Conservation (phyloP, 345 rosid species). For the Viola odorata region DNA sequence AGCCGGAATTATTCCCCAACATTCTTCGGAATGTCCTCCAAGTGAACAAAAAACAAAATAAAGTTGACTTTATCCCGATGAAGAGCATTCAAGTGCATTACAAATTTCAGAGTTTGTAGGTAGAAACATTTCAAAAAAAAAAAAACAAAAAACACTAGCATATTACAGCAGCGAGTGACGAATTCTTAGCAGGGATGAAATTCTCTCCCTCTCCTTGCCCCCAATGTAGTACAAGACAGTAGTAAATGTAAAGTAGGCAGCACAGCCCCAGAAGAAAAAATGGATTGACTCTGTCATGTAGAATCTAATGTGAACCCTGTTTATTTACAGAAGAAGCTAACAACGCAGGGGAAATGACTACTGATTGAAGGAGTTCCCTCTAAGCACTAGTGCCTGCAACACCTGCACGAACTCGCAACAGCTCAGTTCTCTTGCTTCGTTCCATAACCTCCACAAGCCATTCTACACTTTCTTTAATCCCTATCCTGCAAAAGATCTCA, state of each 20-base stretch:
- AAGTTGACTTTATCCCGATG: too few species aligned
- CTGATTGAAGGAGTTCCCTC: constrained; percentile 10
- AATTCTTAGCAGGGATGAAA: too few species aligned
- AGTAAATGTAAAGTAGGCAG: not conserved
- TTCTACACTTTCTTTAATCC: constrained; percentile 80
- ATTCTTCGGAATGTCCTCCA: too few species aligned
- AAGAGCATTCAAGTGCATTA: too few species aligned
- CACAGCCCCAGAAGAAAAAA: not conserved
- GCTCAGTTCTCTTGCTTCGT: constrained; percentile 95
- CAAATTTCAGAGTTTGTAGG: too few species aligned
- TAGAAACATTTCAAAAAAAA: not conserved
- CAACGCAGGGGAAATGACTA: constrained; percentile 17
- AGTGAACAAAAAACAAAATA: too few species aligned
- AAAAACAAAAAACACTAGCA: not conserved
- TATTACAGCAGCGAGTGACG: too few species aligned
- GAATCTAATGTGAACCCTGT: constrained; percentile 28
- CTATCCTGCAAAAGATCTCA: constrained; percentile 48
- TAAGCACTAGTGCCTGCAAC: constrained; percentile 33
- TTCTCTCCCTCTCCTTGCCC: too few species aligned
- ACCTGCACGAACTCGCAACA: constrained; percentile 67
- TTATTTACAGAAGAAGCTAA: constrained; percentile 50
- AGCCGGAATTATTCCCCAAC: too few species aligned
- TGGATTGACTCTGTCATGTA: constrained; percentile 5
- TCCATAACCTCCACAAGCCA: constrained; percentile 95
- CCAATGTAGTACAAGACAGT: too few species aligned